phyloP scores from a whole-genome alignment of 78 protist genomes.

The Dictyostelium brefeldianum region DNA sequence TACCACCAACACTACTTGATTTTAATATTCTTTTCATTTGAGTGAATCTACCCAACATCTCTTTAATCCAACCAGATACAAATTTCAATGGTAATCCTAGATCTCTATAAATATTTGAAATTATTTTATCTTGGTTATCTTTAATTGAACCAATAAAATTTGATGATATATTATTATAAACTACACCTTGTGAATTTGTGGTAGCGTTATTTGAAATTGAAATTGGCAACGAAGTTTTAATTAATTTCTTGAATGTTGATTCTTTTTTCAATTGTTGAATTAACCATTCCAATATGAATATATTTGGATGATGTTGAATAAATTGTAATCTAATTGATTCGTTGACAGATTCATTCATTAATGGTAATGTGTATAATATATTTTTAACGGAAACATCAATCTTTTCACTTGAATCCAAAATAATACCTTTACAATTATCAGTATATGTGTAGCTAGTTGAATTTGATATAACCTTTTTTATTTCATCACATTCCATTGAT shows the following conservation, averaged over 20 bases:
- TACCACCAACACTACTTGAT: neutral
- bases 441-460: neutral
- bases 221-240: neutral
- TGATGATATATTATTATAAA: neutral
- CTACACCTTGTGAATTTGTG: too few species aligned
- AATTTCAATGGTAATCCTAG: slow-evolving; percentile 2
- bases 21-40: neutral
- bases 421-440: too few species aligned
- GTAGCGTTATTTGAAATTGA: neutral
- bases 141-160: too few species aligned
- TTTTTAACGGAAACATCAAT: neutral
- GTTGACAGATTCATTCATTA: neutral
- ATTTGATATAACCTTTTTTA: neutral
- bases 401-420: neutral
- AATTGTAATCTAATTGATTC: neutral
- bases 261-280: slow-evolving; percentile 3
- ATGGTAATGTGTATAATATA: neutral
- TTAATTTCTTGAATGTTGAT: neutral
- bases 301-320: slow-evolving; percentile 6
- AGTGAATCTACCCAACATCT: neutral
- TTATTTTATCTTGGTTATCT: neutral
- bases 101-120: neutral
- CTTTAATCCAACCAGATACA: neutral
- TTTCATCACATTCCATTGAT: neutral
- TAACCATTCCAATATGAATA: neutral